Evolutionary conservation across 805 yeast species (phyloP).

Genomic region (Yarrowia phangngaensis): DNA sequence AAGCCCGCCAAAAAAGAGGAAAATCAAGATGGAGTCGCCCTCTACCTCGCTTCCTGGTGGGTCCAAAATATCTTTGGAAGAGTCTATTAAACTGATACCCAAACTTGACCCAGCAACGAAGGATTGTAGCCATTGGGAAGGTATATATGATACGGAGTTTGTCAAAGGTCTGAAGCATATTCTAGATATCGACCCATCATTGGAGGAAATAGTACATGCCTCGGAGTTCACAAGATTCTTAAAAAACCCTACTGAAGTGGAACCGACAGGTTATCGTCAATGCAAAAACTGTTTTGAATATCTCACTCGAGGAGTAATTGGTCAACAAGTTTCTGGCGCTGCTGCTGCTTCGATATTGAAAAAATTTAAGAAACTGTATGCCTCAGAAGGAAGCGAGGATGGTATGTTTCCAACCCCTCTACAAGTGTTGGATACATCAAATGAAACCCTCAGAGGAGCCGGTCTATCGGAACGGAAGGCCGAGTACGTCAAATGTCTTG

Average conservation of each 20-base stretch:
- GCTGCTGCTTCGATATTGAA: slow-evolving; percentile 67
- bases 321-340: slow-evolving; percentile 50
- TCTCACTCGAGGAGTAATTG: slow-evolving; percentile 34
- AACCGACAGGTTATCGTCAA: slow-evolving; percentile 5
- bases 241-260: slow-evolving; percentile 8
- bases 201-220: slow-evolving; percentile 36
- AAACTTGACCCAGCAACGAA: not conserved
- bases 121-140: slow-evolving; percentile 17
- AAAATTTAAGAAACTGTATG: slow-evolving; percentile 44
- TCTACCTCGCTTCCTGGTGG: slow-evolving; percentile 3
- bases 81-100: slow-evolving; percentile 17
- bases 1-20: slow-evolving; percentile 10
- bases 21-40: slow-evolving; percentile 15
- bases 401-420: slow-evolving; percentile 51
- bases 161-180: slow-evolving; percentile 40
- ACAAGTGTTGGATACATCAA: slow-evolving; percentile 42
- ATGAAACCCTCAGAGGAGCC: slow-evolving; percentile 52
- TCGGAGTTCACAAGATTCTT: slow-evolving; percentile 38
- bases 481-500: slow-evolving; percentile 64
- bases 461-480: slow-evolving; percentile 71
- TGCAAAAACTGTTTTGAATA: slow-evolving; percentile 27
- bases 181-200: slow-evolving; percentile 41
- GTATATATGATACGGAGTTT: slow-evolving; percentile 38
- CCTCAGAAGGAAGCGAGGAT: slow-evolving; percentile 7
- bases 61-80: slow-evolving; percentile 7